Evolutionary conservation across 2,329 filamentous ascomycete genomes (phyloP), one percentile per base, ranked within the genome.

Genomic region (Laburnicola sp.): DNA sequence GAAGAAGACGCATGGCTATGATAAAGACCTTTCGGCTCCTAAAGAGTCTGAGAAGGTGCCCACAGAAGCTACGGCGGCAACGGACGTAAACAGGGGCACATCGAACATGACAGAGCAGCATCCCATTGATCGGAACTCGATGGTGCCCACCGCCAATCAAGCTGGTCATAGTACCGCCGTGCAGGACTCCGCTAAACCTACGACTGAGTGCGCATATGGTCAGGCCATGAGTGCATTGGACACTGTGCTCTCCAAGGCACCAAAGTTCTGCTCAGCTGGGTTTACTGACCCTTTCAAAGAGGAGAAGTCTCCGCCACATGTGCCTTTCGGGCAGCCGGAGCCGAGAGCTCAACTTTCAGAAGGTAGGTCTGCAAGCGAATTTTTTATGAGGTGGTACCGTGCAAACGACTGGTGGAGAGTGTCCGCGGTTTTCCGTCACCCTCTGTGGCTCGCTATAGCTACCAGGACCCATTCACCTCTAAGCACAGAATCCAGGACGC

Each of bases 1-100:
- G 46, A 9, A 37, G 4, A 39, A 45, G n/a, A 48, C 40, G 10
- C 46, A 46, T 27, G 43, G 51, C 8, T 25, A 47, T 6, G 34
- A 26, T 2, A 34, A 22, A 28, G 44, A 51, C 6, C 28, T 28
- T 32, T 3, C 22, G 23, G n/a, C 7, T 5, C 6, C 36, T n/a
- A 30, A 36, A n/a, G 32, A 10, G 11, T 22, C 42, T 11, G 5
- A 32, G n/a, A 8, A 25, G 6, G 23, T 6, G 8, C 11, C 30
- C 10, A 11, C 6, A 30, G 30, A 4, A 11, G 8, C 30, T 25
- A 11, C n/a, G 1, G 8, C 34, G 4, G 6, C 26, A 3, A 10
- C 16, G n/a, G 11, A 27, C 2, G 23, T 4, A 10, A 16, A n/a
- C 16, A 8, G 10, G 4, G 2, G 11, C 2, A 11, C 5, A 10